Base-by-base conservation (phyloP, 2,329 filamentous ascomycete genomes). In the Xylariomycetidae sp. region DNA sequence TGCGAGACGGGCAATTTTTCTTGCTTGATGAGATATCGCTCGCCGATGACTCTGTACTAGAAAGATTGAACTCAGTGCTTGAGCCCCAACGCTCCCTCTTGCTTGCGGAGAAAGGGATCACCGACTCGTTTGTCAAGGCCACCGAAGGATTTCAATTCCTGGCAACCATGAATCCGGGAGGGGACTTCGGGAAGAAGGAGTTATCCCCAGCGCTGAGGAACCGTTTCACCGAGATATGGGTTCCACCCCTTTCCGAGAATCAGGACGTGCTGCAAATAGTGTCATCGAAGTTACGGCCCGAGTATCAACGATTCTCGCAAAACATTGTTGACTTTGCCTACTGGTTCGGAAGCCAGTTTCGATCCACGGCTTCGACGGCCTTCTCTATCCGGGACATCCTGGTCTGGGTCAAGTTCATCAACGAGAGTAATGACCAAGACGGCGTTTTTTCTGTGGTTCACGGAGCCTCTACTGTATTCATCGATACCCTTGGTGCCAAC, bases 211-310 rank as follows among this genome's bases (percentile, higher is more conserved):
- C 92, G 11, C 67, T 99, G 39, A 77, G 92, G 28, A 98, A 99
- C 57, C 85, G 92, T 40, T 95, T 99, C 57, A 99, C 92, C 0
- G 92, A 99, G 61, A 96, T 99, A 7, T 98, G 92, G 92, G 92
- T 97, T 1, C 88, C 92, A 2, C 77, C 89, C 1, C 66, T 97
- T 38, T 88, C 88, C 1, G 85, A 90, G 39, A 75, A 79, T 32
- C 81, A 88, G 18, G 94, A 99, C 54, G 82, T 97, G 20, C 64
- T 88, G 14, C 84, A 94, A 27, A 98, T 99, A 45, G 79, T 97
- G 12, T 67, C 72, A 32, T 78, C 81, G 10, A 96, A 94, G 57
- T 69, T 98, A 13, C 61, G 62, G 4, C 57, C 68, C 1, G 61
- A 65, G 12, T 69, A 74, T 6, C 71, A 74, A 42, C 53, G 67